phyloP scores from a whole-genome alignment of 257 asterid species.

The Solanum verrucosum region DNA sequence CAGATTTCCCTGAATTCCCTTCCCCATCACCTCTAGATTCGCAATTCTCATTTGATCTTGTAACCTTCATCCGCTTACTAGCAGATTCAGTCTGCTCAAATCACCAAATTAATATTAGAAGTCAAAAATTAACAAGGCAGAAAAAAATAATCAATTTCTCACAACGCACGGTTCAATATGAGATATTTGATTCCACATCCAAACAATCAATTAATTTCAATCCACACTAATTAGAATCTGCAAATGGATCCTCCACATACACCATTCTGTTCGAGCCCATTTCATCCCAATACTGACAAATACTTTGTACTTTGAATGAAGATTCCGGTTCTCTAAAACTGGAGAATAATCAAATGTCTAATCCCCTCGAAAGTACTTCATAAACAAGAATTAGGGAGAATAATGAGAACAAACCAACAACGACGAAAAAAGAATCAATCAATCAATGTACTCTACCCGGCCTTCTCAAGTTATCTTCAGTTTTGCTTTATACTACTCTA shows the following conservation, averaged over 20 bases:
- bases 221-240: not conserved
- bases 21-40: slow-evolving; percentile 20
- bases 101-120: not conserved
- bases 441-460: not conserved
- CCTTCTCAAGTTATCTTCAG: not conserved
- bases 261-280: not conserved
- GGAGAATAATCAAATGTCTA: not conserved
- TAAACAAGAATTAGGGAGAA: not conserved
- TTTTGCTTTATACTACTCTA: not conserved
- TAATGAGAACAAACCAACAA: not conserved
- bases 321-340: not conserved
- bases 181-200: not conserved
- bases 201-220: not conserved
- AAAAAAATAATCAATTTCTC: not conserved
- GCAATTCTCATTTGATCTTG: not conserved
- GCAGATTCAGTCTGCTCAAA: slow-evolving; percentile 6
- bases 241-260: not conserved
- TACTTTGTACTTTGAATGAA: not conserved
- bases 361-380: not conserved
- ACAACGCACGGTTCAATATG: not conserved
- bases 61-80: not conserved
- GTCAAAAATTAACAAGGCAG: not conserved
- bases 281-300: not conserved
- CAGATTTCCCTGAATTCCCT: slow-evolving; percentile 18
- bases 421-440: not conserved